Evolutionary conservation across 1,284 basidiomycete genomes (phyloP).

Genomic region (Sanghuangporus weigelae): DNA sequence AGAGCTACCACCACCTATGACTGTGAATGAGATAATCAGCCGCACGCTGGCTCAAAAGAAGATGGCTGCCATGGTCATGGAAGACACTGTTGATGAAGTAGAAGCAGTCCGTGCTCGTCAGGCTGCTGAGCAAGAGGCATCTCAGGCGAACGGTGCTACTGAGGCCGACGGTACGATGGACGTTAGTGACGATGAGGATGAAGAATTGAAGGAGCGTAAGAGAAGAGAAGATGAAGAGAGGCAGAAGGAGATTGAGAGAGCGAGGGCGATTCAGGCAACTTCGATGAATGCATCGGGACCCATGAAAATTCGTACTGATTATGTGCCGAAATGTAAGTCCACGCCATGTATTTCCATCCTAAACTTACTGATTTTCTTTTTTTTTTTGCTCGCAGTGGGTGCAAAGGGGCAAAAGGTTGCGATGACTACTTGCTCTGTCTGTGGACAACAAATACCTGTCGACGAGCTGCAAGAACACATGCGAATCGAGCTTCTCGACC

Average conservation of each 20-base stretch:
- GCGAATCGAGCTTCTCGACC: conserved; percentile 96
- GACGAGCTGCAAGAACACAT: conserved; percentile 97
- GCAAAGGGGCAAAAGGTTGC: conserved; percentile 62
- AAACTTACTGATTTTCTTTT: conserved; percentile 12
- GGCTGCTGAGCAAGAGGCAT: conserved; percentile 75
- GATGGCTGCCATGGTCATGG: conserved; percentile 98
- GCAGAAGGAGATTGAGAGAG: conserved; percentile 69
- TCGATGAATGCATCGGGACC: conserved; percentile 72
- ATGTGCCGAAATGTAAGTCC: conserved; percentile 86
- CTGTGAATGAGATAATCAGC: conserved; percentile 88
- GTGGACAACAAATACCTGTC: conserved; percentile 90
- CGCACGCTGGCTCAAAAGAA: conserved; percentile 97
- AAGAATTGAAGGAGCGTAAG: conserved; percentile 57
- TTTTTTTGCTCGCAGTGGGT: conserved; percentile 43
- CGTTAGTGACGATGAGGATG: conserved; percentile 72
- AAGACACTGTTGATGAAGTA: conserved; percentile 80
- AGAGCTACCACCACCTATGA: conserved; percentile 94
- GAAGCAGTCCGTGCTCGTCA: conserved; percentile 75
- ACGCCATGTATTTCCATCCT: conserved; percentile 12
- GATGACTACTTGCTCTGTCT: conserved; percentile 88
- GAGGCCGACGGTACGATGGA: conserved; percentile 69
- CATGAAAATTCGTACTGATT: conserved; percentile 97
- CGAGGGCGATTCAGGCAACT: conserved; percentile 73
- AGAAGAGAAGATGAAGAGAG: conserved; percentile 75
- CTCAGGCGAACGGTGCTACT: conserved; percentile 54